These are phyloP conservation scores for Toxicodendron radicans DNA, from an alignment of 345 rosid genomes.

Conservation along the genomic window DNA sequence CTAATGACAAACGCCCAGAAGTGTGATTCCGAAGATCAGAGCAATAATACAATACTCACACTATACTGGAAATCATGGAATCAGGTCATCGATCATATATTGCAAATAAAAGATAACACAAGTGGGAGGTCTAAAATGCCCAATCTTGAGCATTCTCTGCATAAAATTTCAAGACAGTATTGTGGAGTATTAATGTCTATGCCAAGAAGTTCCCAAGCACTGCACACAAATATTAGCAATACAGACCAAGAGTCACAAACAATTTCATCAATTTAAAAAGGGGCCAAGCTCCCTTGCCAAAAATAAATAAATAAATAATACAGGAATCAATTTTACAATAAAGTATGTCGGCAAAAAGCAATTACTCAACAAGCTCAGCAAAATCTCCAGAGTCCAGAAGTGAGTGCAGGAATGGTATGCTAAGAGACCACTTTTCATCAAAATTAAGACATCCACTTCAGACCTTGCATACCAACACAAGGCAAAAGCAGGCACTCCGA, in stretches of 20 bases:
- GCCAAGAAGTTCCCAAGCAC: not conserved
- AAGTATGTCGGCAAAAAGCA: constrained; percentile 13
- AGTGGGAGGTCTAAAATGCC: not conserved
- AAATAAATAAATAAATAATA: not conserved
- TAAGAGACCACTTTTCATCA: constrained; percentile 11
- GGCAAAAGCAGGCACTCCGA: constrained; percentile 7
- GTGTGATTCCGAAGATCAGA: not conserved
- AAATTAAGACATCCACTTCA: constrained; percentile 17
- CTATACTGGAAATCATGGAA: not conserved
- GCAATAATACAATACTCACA: not conserved
- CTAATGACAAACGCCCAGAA: not conserved
- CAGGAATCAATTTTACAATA: constrained; percentile 17
- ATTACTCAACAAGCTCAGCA: constrained; percentile 8
- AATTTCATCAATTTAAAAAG: not conserved
- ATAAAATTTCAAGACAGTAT: not conserved
- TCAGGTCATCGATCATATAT: not conserved
- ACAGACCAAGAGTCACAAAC: not conserved
- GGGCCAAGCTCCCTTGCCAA: constrained; percentile 10
- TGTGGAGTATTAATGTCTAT: not conserved
- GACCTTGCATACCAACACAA: constrained; percentile 12
- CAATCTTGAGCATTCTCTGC: not conserved
- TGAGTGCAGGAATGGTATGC: constrained; percentile 12
- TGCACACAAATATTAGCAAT: constrained; percentile 4
- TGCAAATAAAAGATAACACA: not conserved
- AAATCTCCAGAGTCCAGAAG: constrained; percentile 10